Percentiles rank a stretch among this genome's conserved stretches.
phyloP scores from a whole-genome alignment of 23 red algal genomes.

The Chondrus crispus region DNA sequence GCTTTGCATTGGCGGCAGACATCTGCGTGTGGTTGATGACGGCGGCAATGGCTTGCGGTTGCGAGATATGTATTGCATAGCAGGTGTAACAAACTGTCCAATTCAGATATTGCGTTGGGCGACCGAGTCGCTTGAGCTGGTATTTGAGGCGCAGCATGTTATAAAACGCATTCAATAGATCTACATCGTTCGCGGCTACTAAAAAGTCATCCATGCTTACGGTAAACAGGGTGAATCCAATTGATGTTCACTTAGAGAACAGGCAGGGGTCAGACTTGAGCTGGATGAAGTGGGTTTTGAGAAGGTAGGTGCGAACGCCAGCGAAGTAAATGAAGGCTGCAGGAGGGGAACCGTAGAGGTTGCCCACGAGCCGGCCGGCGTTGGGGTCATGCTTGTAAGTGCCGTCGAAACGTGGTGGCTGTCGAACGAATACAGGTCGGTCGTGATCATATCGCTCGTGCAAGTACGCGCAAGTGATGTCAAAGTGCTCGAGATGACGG shows the following conservation, averaged over 20 bases:
- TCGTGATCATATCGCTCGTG: neutral
- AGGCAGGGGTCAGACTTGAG: neutral
- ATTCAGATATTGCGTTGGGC: neutral
- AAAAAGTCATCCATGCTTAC: constrained; percentile 5
- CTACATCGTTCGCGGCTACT: neutral
- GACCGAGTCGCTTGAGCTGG: neutral
- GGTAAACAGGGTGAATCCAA: neutral
- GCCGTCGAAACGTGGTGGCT: neutral
- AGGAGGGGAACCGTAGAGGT: neutral
- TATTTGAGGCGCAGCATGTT: neutral
- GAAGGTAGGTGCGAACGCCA: neutral
- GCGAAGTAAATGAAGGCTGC: neutral
- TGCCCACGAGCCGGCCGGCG: neutral
- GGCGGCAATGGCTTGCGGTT: neutral
- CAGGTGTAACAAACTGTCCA: neutral
- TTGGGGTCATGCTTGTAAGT: neutral
- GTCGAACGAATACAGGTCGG: neutral
- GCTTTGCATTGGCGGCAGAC: neutral
- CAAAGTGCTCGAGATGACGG: neutral
- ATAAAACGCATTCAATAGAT: neutral
- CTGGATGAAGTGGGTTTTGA: neutral
- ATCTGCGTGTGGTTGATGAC: neutral
- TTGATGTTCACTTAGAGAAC: neutral
- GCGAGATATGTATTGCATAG: neutral
- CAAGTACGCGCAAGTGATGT: neutral